Base-by-base conservation (phyloP, 306 rosid species). In the Astragalus glycyphyllos region DNA sequence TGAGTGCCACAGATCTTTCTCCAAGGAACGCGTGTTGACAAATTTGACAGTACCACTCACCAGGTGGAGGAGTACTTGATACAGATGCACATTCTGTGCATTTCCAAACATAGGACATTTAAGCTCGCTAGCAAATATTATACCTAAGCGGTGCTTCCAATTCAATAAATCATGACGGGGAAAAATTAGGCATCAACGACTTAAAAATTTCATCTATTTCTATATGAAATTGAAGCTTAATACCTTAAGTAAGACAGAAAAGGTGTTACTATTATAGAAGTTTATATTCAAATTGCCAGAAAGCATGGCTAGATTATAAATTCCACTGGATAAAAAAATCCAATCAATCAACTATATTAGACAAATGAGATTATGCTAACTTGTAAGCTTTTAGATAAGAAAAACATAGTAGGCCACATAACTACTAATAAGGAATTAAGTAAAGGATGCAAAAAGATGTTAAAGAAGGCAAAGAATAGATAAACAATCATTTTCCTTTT, bases 21-120 rank as follows among this genome's bases (percentile, higher is more conserved):
- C 92, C 77, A 71, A 80, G 78, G 81, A 86, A 91, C 83, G 84
- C 82, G 86, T 83, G 86, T 82, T 87, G 87, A 80, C 99, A 94
- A 65, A 86, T 89, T 79, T 87, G 87, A 80, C 97, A 94, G 75
- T 91, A 91, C 96, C 99, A 91, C 42, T 84, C 82, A 73, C 96
- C 97, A 58, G 79, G 87, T 35, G 99, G 96, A 74, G 99, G 96
- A 74, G 86, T 75, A 74, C 84, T 82, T 32, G 91, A 68, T 69
- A 94, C 75, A 64, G 96, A 91, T 48, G 88, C 97, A 76, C 97
- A 91, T 85, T 94, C 97, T 94, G 92, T 87, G 84, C 67, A 71
- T 71, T 71, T 63, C 60, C 75, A 80, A 68, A 72, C 75, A 72
- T 12, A 5, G 15, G 55, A 69, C 26, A 79, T 17, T 56, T 34